Evolutionary conservation across 768 basidiomycete genomes (phyloP).

Genomic region (Cantharellus anzutake): DNA sequence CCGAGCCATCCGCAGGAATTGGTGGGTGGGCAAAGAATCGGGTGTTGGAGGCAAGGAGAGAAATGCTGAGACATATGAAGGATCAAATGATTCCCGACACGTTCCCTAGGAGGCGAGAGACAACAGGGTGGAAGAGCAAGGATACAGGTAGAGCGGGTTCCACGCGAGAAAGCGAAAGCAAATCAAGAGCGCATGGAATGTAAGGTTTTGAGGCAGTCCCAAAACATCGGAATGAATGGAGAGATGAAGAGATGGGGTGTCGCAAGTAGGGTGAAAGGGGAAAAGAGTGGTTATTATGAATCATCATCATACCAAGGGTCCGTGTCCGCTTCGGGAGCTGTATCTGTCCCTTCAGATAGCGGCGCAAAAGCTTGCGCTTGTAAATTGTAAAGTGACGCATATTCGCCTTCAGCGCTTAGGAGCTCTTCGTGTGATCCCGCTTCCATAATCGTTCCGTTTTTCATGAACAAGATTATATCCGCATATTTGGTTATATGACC

Average conservation of each 20-base stretch:
- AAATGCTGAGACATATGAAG: not conserved
- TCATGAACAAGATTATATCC: slow-evolving; percentile 10
- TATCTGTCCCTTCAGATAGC: not conserved
- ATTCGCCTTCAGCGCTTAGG: slow-evolving; percentile 4
- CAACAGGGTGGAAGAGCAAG: no score
- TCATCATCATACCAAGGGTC: not conserved
- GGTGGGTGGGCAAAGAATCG: no score
- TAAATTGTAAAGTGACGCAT: slow-evolving; percentile 8
- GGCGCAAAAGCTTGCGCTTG: slow-evolving; percentile 8
- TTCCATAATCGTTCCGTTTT: slow-evolving; percentile 7
- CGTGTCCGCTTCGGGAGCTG: not conserved
- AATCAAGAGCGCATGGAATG: not conserved
- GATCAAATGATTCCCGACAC: not conserved
- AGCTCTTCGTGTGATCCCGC: slow-evolving; percentile 8
- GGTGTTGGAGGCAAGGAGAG: not conserved
- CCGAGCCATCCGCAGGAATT: no score
- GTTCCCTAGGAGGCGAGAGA: not conserved
- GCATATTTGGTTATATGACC: slow-evolving; percentile 10
- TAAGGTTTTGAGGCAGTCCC: not conserved
- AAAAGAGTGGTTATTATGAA: not conserved
- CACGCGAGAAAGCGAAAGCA: not conserved
- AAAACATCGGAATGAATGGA: not conserved
- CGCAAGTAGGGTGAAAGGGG: not conserved
- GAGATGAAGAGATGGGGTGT: not conserved
- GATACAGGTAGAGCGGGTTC: no score